Evolutionary conservation across 2,329 filamentous ascomycete species (phyloP).

Genomic region (Diaporthe citrichinensis): DNA sequence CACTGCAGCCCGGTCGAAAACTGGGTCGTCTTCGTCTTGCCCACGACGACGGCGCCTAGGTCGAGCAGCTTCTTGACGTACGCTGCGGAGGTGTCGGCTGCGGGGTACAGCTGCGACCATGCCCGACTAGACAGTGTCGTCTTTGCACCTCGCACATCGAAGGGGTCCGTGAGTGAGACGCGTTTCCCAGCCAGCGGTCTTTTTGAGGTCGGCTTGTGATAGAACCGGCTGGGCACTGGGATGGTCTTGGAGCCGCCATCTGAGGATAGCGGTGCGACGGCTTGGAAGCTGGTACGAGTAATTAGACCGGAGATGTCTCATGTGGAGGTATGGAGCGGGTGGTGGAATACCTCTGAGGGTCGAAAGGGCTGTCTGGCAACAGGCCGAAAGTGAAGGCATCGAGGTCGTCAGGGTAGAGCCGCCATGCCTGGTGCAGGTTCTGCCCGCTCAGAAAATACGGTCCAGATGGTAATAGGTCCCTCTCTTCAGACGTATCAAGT

Average conservation of each 20-base stretch:
- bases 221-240: constrained; percentile 41
- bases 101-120: constrained; percentile 67
- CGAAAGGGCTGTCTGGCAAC: constrained; percentile 52
- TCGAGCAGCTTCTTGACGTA: constrained; percentile 70
- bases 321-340: background rate
- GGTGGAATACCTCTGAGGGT: constrained; percentile 27
- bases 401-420: constrained; percentile 55
- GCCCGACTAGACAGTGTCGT: constrained; percentile 71
- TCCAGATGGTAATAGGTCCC: constrained; percentile 52
- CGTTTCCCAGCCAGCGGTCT: constrained; percentile 56
- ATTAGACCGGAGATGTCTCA: background rate
- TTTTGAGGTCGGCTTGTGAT: constrained; percentile 24
- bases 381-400: constrained; percentile 56
- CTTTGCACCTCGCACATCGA: constrained; percentile 61
- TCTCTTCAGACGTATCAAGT: background rate
- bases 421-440: constrained; percentile 58
- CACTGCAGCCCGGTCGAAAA: constrained; percentile 48
- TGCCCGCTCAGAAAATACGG: constrained; percentile 59
- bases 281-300: constrained; percentile 48
- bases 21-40: constrained; percentile 66
- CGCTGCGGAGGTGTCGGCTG: constrained; percentile 60
- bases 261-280: constrained; percentile 47
- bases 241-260: constrained; percentile 46
- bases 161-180: constrained; percentile 53
- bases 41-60: constrained; percentile 69